Conservation (phyloP, 2,329 filamentous ascomycete genomes). For the Monosporascus cannonballus region DNA sequence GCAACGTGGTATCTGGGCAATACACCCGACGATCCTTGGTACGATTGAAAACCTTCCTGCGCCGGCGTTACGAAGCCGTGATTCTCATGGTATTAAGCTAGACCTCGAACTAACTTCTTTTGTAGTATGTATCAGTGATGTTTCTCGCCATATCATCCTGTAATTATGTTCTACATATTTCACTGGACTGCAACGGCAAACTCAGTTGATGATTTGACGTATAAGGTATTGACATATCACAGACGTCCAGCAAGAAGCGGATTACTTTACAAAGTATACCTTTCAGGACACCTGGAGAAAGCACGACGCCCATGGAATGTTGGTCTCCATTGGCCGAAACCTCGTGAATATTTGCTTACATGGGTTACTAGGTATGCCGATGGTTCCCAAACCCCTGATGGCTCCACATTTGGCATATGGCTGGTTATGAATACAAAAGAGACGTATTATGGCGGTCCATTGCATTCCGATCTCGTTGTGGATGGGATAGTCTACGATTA, state of each 20-base stretch:
- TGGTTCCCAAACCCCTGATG: slow-evolving; percentile 42
- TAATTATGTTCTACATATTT: background rate
- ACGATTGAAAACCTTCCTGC: background rate
- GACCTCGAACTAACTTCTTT: background rate
- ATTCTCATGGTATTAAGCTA: no score
- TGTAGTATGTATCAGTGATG: background rate
- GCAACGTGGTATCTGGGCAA: slow-evolving; percentile 57
- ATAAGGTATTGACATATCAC: background rate
- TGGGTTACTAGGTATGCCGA: slow-evolving; percentile 34
- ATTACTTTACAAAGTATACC: slow-evolving; percentile 63
- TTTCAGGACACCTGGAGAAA: slow-evolving; percentile 54
- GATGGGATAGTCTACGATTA: slow-evolving; percentile 64
- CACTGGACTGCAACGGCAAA: no score
- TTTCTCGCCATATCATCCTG: background rate
- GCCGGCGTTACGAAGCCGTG: background rate
- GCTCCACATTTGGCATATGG: slow-evolving; percentile 53
- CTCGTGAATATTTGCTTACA: slow-evolving; percentile 1
- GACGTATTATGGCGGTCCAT: slow-evolving; percentile 55
- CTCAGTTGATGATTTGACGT: no score
- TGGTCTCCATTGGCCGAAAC: slow-evolving; percentile 1
- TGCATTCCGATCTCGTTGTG: slow-evolving; percentile 57
- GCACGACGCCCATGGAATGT: slow-evolving; percentile 49
- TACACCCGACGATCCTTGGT: slow-evolving; percentile 42
- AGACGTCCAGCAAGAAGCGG: slow-evolving; percentile 45
- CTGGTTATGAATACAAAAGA: slow-evolving; percentile 60